These are phyloP conservation scores for Pelargonium citronellum DNA, from an alignment of 441 rosid genomes.

Conservation along the genomic window DNA sequence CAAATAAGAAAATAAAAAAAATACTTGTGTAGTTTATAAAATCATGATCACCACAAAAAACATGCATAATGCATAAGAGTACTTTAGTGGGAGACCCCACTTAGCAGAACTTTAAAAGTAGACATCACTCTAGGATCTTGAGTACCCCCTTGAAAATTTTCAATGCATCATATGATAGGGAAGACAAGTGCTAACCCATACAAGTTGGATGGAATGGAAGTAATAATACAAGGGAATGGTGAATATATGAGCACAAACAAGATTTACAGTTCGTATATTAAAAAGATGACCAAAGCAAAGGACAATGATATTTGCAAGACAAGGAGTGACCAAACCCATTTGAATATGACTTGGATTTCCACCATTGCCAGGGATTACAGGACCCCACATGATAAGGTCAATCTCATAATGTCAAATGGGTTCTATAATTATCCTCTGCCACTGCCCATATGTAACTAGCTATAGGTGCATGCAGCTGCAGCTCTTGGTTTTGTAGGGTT, in stretches of 20 bases:
- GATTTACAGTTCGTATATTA: not conserved
- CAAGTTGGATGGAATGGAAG: conserved; percentile 7
- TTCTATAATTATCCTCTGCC: conserved; percentile 6
- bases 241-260: not conserved
- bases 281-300: not conserved
- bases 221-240: conserved; percentile 6
- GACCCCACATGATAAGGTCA: conserved; percentile 25
- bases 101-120: conserved; percentile 13
- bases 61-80: conserved; percentile 4
- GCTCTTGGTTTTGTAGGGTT: conserved; percentile 9
- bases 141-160: conserved; percentile 8
- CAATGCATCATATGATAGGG: not conserved
- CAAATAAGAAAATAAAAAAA: not conserved
- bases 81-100: conserved; percentile 15
- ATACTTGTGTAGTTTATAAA: not conserved
- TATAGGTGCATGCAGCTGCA: not conserved
- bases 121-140: conserved; percentile 8
- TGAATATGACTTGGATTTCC: conserved; percentile 38
- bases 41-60: not conserved
- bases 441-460: conserved; percentile 4
- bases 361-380: conserved; percentile 13
- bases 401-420: conserved; percentile 18
- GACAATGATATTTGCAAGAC: conserved; percentile 13
- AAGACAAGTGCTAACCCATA: conserved; percentile 4
- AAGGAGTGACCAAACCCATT: conserved; percentile 21